phyloP scores from a whole-genome alignment of 192 early-diverging fungal species.

The Rhizophagus prolifer region DNA sequence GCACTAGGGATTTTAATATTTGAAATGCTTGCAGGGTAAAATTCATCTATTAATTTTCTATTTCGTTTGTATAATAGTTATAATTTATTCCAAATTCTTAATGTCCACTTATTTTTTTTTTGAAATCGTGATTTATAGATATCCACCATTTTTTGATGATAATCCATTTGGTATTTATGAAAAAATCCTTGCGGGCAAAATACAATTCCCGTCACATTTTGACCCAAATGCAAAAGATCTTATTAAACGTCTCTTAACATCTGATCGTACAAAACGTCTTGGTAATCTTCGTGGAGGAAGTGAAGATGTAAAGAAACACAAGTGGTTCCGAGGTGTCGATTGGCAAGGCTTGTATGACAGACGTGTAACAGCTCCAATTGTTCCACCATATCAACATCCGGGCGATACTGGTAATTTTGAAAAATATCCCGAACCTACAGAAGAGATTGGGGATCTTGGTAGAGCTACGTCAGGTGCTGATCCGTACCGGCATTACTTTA shows the following conservation, averaged over 20 bases:
- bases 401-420: slow-evolving; percentile 99
- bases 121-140: slow-evolving; percentile 34
- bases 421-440: slow-evolving; percentile 84
- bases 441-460: slow-evolving; percentile 51
- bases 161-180: slow-evolving; percentile 98
- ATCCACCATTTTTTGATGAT: slow-evolving; percentile 98
- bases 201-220: slow-evolving; percentile 88
- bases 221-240: slow-evolving; percentile 83
- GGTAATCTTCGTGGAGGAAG: slow-evolving; percentile 86
- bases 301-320: slow-evolving; percentile 89
- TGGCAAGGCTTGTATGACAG: slow-evolving; percentile 85
- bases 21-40: slow-evolving; percentile 94
- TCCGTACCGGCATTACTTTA: slow-evolving; percentile 80
- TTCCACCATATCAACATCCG: slow-evolving; percentile 82
- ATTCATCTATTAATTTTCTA: background rate
- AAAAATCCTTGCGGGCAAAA: slow-evolving; percentile 91
- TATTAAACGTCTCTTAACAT: slow-evolving; percentile 85
- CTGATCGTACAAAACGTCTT: slow-evolving; percentile 89
- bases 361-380: slow-evolving; percentile 82
- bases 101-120: background rate
- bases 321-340: slow-evolving; percentile 92
- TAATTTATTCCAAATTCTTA: background rate
- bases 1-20: slow-evolving; percentile 96
- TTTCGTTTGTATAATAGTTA: background rate
- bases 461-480: slow-evolving; percentile 56